Evolutionary conservation across 352 stramenopile species (phyloP).

Genomic region (Globisporangium camurandrum): DNA sequence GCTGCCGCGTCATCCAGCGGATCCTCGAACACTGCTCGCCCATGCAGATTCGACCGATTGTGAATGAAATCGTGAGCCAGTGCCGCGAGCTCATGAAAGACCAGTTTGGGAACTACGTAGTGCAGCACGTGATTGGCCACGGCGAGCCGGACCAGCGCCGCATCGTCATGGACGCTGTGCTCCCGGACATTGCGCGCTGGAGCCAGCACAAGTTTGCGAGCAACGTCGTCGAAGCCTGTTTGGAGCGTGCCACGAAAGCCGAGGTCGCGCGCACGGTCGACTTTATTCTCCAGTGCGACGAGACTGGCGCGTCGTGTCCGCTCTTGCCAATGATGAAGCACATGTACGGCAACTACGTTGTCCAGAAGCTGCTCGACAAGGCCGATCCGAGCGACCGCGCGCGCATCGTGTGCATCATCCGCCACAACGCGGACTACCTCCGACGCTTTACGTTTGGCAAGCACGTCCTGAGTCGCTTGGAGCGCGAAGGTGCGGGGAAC

Average conservation of each 20-base stretch:
- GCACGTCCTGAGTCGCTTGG: constrained; percentile 86
- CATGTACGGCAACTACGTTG: constrained; percentile 96
- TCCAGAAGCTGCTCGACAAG: constrained; percentile 94
- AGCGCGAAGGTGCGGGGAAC: constrained; percentile 23
- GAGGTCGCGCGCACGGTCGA: constrained; percentile 80
- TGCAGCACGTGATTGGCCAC: constrained; percentile 97
- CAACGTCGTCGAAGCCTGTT: constrained; percentile 94
- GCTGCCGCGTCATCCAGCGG: constrained; percentile 96
- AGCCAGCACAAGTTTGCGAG: constrained; percentile 94
- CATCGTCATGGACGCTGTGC: constrained; percentile 81
- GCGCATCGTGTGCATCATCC: constrained; percentile 87
- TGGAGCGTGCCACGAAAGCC: constrained; percentile 80
- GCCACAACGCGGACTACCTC: constrained; percentile 85
- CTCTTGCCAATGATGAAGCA: constrained; percentile 94
- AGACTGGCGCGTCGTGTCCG: constrained; percentile 57
- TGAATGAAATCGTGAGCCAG: constrained; percentile 91
- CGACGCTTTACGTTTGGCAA: constrained; percentile 91
- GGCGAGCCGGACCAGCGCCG: constrained; percentile 77
- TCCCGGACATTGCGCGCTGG: constrained; percentile 85
- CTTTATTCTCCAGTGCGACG: constrained; percentile 69
- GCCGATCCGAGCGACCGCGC: constrained; percentile 78
- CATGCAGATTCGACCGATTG: constrained; percentile 86
- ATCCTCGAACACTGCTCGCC: constrained; percentile 94
- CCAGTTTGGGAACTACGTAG: constrained; percentile 99
- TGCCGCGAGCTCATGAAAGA: constrained; percentile 89